Evolutionary conservation across 83 land plant species (phyloP), one percentile per base, ranked within the genome.

Genomic region (Larix sibirica): DNA sequence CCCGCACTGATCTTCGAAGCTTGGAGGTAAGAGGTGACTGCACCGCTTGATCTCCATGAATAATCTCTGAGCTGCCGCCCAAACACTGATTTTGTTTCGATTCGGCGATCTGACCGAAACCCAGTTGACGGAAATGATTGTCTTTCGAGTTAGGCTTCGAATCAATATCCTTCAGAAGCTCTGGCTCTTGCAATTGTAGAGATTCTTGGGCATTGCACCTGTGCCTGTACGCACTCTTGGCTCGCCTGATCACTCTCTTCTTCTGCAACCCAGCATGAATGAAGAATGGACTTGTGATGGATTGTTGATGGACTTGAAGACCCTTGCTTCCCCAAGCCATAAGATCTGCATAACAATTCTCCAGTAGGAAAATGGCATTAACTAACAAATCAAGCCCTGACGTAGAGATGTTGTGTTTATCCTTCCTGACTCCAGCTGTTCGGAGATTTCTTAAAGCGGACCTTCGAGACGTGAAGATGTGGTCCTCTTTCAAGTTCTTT

Each of bases 241-340:
- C 77, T 71, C 77, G 36, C 54, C 77, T 71, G 56, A 71, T 42
- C 12, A 71, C 76, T 40, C 50, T 71, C 76, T 71, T 71, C 76
- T 71, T 71, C 21, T 71, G 76, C 76, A 71, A 38, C 20, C 50
- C 76, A n/a, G 50, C 17, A 71, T 71, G 42, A 42, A 42, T 20
- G n/a, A 71, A 71, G 13, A 47, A 21, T 10, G 38, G 18, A 24
- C 26, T 47, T 3, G 3, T 23, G 24, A 31, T 71, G 18, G 13
- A 6, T 50, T 71, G 56, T 42, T 8, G 12, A 68, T 68, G 73
- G 73, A 6, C 73, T 68, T 36, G 73, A 68, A 68, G 6, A 33
- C 10, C 24, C 24, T 71, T 42, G 76, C 42, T 71, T 71, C 76
- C 76, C 76, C 54, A 71, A 50, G 54, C 54, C 54, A 50, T 50